phyloP scores from a whole-genome alignment of 257 asterid genomes.

The Nicotiana undulata region DNA sequence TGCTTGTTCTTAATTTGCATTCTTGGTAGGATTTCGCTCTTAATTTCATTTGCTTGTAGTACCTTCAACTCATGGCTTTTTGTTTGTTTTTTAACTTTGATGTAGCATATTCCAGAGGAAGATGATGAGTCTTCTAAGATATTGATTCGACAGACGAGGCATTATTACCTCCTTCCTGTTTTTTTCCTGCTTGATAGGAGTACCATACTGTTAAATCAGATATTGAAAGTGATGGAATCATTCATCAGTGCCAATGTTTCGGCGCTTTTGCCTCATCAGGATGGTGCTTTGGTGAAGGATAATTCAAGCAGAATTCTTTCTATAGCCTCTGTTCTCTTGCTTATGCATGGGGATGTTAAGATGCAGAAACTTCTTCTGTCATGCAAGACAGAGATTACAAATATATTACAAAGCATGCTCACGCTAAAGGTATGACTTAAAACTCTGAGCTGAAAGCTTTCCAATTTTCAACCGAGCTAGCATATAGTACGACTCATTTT shows the following conservation, averaged over 20 bases:
- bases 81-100: background rate
- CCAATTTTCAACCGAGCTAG: constrained; percentile 4
- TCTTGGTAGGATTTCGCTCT: background rate
- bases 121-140: constrained; percentile 21
- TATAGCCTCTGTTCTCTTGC: constrained; percentile 35
- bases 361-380: constrained; percentile 36
- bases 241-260: constrained; percentile 36
- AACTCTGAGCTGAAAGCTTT: background rate
- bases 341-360: constrained; percentile 46
- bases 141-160: constrained; percentile 27
- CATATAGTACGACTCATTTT: background rate
- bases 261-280: constrained; percentile 14
- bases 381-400: constrained; percentile 33
- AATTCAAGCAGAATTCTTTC: constrained; percentile 25
- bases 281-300: constrained; percentile 14
- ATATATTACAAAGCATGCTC: constrained; percentile 27
- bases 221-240: constrained; percentile 42
- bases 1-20: too few species aligned
- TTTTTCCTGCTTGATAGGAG: constrained; percentile 51
- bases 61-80: background rate
- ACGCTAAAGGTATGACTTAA: constrained; percentile 37
- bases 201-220: constrained; percentile 30
- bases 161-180: constrained; percentile 56
- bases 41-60: background rate
- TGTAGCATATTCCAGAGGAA: constrained; percentile 38